phyloP scores from a whole-genome alignment of 768 basidiomycete species.

The Collybia nuda region DNA sequence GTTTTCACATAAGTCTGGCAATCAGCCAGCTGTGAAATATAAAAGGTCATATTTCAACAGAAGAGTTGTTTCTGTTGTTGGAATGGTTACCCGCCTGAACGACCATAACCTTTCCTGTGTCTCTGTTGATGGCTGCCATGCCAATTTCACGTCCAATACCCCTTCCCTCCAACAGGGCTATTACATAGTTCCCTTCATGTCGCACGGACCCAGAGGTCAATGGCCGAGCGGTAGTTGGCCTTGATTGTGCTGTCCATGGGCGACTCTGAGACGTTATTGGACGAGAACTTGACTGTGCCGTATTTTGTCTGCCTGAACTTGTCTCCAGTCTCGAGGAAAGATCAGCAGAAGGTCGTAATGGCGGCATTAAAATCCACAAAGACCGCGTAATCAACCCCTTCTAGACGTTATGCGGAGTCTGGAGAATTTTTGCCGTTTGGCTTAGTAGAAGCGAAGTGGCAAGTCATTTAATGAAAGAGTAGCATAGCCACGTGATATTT shows the following conservation, averaged over 20 bases:
- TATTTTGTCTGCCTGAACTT: too few species aligned
- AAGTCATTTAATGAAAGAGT: too few species aligned
- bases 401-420: too few species aligned
- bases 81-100: slow-evolving; percentile 58
- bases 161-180: slow-evolving; percentile 75
- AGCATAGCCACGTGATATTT: too few species aligned
- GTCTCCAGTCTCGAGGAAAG: too few species aligned
- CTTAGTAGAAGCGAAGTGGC: too few species aligned
- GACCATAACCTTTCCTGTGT: slow-evolving; percentile 72
- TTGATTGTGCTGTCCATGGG: slow-evolving; percentile 57
- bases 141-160: slow-evolving; percentile 84
- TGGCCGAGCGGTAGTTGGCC: slow-evolving; percentile 62
- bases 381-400: too few species aligned
- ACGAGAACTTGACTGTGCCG: too few species aligned
- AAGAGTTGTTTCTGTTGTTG: slow-evolving; percentile 2
- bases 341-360: too few species aligned
- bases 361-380: too few species aligned
- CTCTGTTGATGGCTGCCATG: slow-evolving; percentile 80
- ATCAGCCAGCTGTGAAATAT: slow-evolving; percentile 63
- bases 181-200: slow-evolving; percentile 60
- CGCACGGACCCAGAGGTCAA: slow-evolving; percentile 61
- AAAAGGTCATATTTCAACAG: neutral
- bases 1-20: slow-evolving; percentile 89
- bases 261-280: slow-evolving; percentile 25
- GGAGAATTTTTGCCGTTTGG: too few species aligned